Conservation (phyloP, 2,329 filamentous ascomycete genomes). For the Dactylonectria macrodidyma region DNA sequence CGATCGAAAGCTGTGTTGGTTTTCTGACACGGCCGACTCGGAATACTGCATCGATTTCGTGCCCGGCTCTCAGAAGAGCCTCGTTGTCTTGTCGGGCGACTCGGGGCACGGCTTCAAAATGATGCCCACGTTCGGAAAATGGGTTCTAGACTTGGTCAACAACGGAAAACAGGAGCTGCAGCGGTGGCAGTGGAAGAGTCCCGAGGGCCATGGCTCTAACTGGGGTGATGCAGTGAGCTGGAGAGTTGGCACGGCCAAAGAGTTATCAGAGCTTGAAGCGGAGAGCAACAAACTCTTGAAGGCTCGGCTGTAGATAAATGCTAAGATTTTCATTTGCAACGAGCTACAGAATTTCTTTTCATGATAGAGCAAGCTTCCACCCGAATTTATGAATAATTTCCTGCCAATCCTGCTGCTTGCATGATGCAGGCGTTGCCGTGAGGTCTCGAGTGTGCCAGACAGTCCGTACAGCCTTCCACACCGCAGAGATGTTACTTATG, state of each 20-base stretch:
- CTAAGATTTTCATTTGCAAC: not conserved
- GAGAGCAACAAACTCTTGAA: constrained; percentile 25
- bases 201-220: not conserved
- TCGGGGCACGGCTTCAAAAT: constrained; percentile 27
- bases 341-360: not conserved
- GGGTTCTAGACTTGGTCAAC: constrained; percentile 14
- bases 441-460: constrained; percentile 44
- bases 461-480: constrained; percentile 41
- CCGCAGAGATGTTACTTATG: constrained; percentile 43
- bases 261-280: constrained; percentile 19
- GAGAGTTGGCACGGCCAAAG: constrained; percentile 25
- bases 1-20: constrained; percentile 30
- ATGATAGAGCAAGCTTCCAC: constrained; percentile 40
- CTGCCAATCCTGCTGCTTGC: constrained; percentile 41
- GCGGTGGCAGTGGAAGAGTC: constrained; percentile 24
- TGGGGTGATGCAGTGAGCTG: constrained; percentile 30
- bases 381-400: constrained; percentile 45
- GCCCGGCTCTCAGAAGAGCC: constrained; percentile 14
- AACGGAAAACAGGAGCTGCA: constrained; percentile 22
- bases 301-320: constrained; percentile 13
- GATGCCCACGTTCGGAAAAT: constrained; percentile 23
- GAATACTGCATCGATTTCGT: constrained; percentile 30
- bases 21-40: constrained; percentile 22
- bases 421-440: constrained; percentile 6
- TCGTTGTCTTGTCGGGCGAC: constrained; percentile 23